Evolutionary conservation across 345 rosid species (phyloP).

Genomic region (Eucalyptus microcorys): DNA sequence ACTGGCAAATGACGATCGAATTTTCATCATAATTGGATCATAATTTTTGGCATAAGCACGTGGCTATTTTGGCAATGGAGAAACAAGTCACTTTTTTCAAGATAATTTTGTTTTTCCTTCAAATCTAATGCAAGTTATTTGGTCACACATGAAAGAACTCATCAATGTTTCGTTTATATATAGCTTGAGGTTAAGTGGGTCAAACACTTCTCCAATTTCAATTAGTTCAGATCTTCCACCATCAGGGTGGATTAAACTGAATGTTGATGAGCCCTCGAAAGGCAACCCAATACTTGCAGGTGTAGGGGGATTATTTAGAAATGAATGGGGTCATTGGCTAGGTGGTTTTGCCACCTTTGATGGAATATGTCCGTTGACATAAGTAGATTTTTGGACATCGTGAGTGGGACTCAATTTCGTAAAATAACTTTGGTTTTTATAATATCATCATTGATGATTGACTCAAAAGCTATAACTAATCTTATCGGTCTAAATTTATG

Average conservation of each 20-base stretch:
- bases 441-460: not conserved
- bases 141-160: not conserved
- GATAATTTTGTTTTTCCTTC: not conserved
- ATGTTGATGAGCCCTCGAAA: not conserved
- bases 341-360: not conserved
- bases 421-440: not conserved
- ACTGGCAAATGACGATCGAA: rapidly evolving
- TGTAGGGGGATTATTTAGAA: not conserved
- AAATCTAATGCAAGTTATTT: not conserved
- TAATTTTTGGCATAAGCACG: not conserved
- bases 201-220: not conserved
- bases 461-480: not conserved
- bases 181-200: not conserved
- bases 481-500: not conserved
- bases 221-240: not conserved
- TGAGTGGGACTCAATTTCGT: not conserved
- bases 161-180: not conserved
- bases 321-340: not conserved
- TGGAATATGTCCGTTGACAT: not conserved
- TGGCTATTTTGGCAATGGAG: not conserved
- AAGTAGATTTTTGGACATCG: not conserved
- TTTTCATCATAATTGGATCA: not conserved
- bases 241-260: not conserved
- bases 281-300: not conserved
- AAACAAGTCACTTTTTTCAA: not conserved